Evolutionary conservation across 345 rosid species (phyloP).

Genomic region (Eucalyptus globulus): DNA sequence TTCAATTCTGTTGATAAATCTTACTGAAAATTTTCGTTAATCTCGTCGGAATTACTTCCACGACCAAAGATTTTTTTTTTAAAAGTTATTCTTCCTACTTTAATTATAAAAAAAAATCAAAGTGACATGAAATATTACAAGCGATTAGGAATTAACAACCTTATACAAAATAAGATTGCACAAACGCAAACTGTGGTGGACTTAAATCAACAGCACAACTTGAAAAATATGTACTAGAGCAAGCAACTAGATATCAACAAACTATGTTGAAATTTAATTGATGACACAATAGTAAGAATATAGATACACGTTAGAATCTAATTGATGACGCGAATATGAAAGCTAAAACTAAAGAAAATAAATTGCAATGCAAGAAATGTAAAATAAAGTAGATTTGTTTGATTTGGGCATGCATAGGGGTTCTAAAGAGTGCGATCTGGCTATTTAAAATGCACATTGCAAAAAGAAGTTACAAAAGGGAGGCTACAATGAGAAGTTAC

Average conservation of each 20-base stretch:
- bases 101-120: no score
- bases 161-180: not conserved
- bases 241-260: no score
- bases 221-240: no score
- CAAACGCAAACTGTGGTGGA: accelerated
- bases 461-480: not conserved
- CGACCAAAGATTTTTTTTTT: not conserved
- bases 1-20: not conserved
- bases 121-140: not conserved
- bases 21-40: not conserved
- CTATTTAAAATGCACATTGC: not conserved
- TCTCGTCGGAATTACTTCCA: not conserved
- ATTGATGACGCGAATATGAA: accelerated
- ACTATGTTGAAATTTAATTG: no score
- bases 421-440: not conserved
- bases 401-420: not conserved
- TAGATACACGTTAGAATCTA: accelerated
- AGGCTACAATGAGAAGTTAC: not conserved
- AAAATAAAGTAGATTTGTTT: not conserved
- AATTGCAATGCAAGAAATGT: not conserved
- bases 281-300: not conserved
- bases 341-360: no score
- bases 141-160: not conserved
- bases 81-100: not conserved
- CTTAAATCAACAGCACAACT: not conserved